Conservation (phyloP, 495 filamentous ascomycete species). For the Xylaria cubensis region DNA sequence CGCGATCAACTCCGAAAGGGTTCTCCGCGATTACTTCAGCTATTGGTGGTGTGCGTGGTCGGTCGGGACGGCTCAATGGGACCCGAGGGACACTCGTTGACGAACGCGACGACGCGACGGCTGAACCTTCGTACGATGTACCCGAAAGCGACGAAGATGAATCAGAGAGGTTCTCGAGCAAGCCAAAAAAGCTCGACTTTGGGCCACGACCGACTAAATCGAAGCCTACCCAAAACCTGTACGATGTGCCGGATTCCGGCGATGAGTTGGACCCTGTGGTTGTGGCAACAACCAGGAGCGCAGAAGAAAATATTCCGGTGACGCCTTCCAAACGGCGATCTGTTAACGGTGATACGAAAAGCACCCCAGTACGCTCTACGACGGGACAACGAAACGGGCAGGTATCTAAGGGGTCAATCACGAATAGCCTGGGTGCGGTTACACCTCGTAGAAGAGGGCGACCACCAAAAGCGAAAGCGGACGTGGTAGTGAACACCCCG, state of each 20-base stretch:
- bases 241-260: slow-evolving; percentile 51
- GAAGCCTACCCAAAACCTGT: slow-evolving; percentile 36
- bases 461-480: slow-evolving; percentile 27
- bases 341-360: slow-evolving; percentile 26
- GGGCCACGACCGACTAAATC: slow-evolving; percentile 31
- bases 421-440: slow-evolving; percentile 16
- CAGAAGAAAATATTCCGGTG: slow-evolving; percentile 22
- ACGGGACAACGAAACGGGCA: background rate
- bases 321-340: slow-evolving; percentile 29
- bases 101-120: slow-evolving; percentile 22
- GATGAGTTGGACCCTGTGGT: slow-evolving; percentile 35
- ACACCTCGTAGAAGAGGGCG: slow-evolving; percentile 35
- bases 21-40: slow-evolving; percentile 37
- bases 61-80: slow-evolving; percentile 17
- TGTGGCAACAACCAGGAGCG: background rate
- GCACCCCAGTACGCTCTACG: slow-evolving; percentile 11
- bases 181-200: slow-evolving; percentile 27
- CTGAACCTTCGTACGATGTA: slow-evolving; percentile 32
- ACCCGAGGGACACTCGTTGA: slow-evolving; percentile 11
- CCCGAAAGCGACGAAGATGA: slow-evolving; percentile 33
- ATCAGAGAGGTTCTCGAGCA: slow-evolving; percentile 29
- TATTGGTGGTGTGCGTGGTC: slow-evolving; percentile 30
- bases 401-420: background rate
- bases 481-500: background rate
- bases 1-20: slow-evolving; percentile 34